These are phyloP conservation scores for Tylopilus vinaceipallidus DNA, from an alignment of 768 basidiomycete species.

Conservation along the genomic window DNA sequence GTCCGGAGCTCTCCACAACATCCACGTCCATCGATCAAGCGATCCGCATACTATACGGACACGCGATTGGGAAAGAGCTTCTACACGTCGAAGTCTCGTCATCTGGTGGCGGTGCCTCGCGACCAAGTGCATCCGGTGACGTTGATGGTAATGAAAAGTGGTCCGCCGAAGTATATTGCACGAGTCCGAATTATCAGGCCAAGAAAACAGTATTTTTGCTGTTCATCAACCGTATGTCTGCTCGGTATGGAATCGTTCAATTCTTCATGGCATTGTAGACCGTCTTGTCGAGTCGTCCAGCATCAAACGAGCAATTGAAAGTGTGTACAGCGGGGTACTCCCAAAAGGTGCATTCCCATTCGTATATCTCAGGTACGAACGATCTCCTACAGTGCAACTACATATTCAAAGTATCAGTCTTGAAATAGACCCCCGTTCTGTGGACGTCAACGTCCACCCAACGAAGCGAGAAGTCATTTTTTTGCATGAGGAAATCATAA, in stretches of 20 bases:
- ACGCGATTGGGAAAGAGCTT: conserved; percentile 76
- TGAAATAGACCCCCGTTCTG: conserved; percentile 77
- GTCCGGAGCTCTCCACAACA: conserved; percentile 82
- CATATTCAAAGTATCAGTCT: conserved; percentile 46
- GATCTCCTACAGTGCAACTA: background rate
- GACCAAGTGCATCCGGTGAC: conserved; percentile 14
- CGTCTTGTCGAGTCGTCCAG: conserved; percentile 87
- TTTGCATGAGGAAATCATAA: conserved; percentile 84
- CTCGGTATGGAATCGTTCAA: background rate
- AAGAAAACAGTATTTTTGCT: conserved; percentile 84
- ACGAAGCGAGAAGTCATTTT: conserved; percentile 98
- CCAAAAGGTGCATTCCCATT: conserved; percentile 91
- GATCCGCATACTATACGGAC: conserved; percentile 81
- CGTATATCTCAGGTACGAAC: conserved; percentile 83
- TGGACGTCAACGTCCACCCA: conserved; percentile 98
- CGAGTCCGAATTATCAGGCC: conserved; percentile 84
- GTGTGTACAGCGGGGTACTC: conserved; percentile 77
- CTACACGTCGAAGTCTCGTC: conserved; percentile 44
- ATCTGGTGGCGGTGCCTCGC: conserved; percentile 25
- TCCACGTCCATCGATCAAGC: conserved; percentile 61
- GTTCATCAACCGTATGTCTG: conserved; percentile 87
- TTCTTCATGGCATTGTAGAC: conserved; percentile 45
- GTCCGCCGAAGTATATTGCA: conserved; percentile 73
- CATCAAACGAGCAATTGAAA: conserved; percentile 86
- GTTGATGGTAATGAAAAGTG: conserved; percentile 50